Evolutionary conservation across 768 basidiomycete species (phyloP).

Genomic region (Fomitopsis serialis): DNA sequence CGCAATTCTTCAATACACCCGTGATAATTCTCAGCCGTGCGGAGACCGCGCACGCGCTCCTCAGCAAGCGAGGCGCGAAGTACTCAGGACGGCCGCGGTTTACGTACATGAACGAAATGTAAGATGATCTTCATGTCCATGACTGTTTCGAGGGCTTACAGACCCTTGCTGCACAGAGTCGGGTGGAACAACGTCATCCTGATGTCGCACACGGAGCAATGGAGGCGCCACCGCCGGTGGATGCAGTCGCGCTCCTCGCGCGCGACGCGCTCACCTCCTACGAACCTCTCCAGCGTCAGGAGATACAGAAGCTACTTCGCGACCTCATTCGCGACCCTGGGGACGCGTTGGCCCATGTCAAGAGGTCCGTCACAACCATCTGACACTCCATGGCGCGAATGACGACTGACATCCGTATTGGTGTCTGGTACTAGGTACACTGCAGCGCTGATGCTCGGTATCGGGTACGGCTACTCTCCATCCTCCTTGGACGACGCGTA

Average conservation of each 20-base stretch:
- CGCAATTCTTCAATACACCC: constrained; percentile 12
- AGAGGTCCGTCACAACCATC: constrained; percentile 3
- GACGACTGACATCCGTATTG: not conserved
- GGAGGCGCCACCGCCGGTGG: constrained; percentile 23
- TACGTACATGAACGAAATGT: constrained; percentile 19
- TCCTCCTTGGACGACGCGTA: constrained; percentile 9
- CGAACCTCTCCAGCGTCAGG: constrained; percentile 19
- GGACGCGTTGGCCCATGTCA: constrained; percentile 19
- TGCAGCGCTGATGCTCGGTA: constrained; percentile 10
- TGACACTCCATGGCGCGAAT: not conserved
- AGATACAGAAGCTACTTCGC: constrained; percentile 19
- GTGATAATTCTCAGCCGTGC: constrained; percentile 18
- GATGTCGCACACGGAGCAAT: constrained; percentile 20
- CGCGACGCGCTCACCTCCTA: constrained; percentile 15
- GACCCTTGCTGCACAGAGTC: constrained; percentile 14
- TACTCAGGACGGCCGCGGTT: constrained; percentile 22
- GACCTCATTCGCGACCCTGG: constrained; percentile 22
- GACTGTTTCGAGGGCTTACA: constrained; percentile 12
- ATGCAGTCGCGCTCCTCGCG: constrained; percentile 12
- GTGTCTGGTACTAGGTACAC: not conserved
- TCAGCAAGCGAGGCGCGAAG: constrained; percentile 21
- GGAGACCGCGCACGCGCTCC: constrained; percentile 16
- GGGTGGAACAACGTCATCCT: constrained; percentile 12
- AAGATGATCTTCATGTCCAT: constrained; percentile 6
- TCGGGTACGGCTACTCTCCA: constrained; percentile 3